Percentiles rank a stretch among this genome's conserved stretches.
Evolutionary conservation across 2,329 filamentous ascomycete genomes (phyloP).

Genomic region (Pestalotiopsis sp.): DNA sequence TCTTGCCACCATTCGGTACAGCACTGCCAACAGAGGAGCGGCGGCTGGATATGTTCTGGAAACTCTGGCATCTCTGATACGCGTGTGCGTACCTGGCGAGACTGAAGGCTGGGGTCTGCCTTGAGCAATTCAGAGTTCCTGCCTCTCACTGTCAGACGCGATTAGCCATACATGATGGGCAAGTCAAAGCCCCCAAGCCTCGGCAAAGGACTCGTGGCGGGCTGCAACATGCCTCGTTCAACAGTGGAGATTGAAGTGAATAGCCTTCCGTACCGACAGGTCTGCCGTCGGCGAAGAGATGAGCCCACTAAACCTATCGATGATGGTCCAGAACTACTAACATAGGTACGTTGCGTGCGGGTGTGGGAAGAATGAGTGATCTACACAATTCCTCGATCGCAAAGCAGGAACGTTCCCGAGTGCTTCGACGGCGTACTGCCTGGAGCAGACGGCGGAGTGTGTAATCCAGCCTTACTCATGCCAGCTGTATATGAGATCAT

Average conservation of each 20-base stretch:
- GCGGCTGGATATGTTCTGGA: not conserved
- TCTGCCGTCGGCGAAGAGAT: not conserved
- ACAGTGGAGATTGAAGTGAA: not conserved
- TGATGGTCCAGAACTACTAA: not conserved
- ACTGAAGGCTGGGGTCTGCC: not conserved
- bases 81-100: not conserved
- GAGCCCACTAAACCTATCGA: not conserved
- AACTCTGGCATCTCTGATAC: not conserved
- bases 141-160: not conserved
- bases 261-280: not conserved
- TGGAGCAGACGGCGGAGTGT: not conserved
- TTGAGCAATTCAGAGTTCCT: not conserved
- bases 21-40: not conserved
- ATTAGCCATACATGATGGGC: not conserved
- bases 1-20: not conserved
- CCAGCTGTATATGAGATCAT: not conserved
- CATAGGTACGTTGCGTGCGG: not conserved
- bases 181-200: not conserved
- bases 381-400: not conserved
- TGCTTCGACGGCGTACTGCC: not conserved
- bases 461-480: not conserved
- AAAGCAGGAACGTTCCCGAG: not conserved
- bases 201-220: conserved; percentile 1
- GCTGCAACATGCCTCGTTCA: not conserved
- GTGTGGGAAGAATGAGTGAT: not conserved